Conservation (phyloP, 2,329 filamentous ascomycete species). For the Coniochaeta ligniaria region DNA sequence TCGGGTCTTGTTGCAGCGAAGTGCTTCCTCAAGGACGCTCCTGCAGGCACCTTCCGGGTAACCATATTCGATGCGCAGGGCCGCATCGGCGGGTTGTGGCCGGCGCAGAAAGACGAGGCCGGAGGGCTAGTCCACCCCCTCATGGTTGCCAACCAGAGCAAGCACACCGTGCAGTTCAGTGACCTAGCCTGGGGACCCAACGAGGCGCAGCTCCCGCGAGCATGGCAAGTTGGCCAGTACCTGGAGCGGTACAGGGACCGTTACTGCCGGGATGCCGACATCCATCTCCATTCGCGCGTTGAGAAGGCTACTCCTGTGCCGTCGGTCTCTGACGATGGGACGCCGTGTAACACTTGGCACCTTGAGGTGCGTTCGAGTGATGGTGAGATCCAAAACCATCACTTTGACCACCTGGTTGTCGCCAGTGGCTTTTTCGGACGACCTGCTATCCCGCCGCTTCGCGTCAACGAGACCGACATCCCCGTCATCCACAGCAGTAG, state of each 20-base stretch:
- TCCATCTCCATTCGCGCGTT: slow-evolving; percentile 44
- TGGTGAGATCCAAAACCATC: slow-evolving; percentile 31
- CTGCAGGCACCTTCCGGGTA: slow-evolving; percentile 52
- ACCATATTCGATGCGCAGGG: slow-evolving; percentile 61
- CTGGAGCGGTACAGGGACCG: slow-evolving; percentile 54
- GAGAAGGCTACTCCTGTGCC: slow-evolving; percentile 26
- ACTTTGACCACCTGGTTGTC: slow-evolving; percentile 66
- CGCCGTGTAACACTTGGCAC: slow-evolving; percentile 22
- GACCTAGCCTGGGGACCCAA: slow-evolving; percentile 63
- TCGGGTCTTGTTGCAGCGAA: slow-evolving; percentile 66
- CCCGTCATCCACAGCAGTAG: slow-evolving; percentile 62
- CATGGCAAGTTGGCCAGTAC: slow-evolving; percentile 71
- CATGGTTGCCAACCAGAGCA: slow-evolving; percentile 68
- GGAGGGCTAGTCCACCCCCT: slow-evolving; percentile 54
- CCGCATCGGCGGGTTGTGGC: slow-evolving; percentile 75
- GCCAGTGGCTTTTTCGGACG: slow-evolving; percentile 71
- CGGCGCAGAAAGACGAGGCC: slow-evolving; percentile 39
- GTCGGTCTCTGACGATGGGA: slow-evolving; percentile 23
- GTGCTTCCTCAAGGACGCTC: slow-evolving; percentile 56
- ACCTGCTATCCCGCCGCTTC: slow-evolving; percentile 41
- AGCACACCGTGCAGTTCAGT: slow-evolving; percentile 65
- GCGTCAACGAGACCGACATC: slow-evolving; percentile 26
- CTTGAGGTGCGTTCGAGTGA: slow-evolving; percentile 13
- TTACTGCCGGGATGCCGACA: slow-evolving; percentile 38
- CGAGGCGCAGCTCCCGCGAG: slow-evolving; percentile 62